phyloP scores from a whole-genome alignment of 148 eudicot species.

The Camellia japonica region DNA sequence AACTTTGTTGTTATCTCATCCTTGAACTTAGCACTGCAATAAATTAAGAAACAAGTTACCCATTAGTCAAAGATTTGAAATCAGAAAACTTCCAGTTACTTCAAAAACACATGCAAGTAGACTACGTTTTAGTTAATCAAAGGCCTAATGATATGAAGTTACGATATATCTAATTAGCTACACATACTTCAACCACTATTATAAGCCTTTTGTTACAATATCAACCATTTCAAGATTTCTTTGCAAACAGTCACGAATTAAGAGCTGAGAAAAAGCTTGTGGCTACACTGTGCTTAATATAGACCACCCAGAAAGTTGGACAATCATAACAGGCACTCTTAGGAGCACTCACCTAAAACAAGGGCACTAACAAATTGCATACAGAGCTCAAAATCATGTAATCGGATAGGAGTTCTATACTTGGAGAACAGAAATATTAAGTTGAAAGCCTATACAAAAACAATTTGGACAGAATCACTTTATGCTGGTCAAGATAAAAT shows the following conservation, averaged over 20 bases:
- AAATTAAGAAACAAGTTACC: constrained; percentile 15
- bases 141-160: not conserved
- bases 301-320: too few species aligned
- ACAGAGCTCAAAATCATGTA: not conserved
- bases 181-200: too few species aligned
- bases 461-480: too few species aligned
- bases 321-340: not conserved
- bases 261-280: not conserved
- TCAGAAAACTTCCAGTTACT: not conserved
- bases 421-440: not conserved
- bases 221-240: too few species aligned
- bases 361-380: not conserved
- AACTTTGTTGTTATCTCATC: constrained; percentile 72
- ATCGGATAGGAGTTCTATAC: not conserved
- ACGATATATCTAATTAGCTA: too few species aligned
- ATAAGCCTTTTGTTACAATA: too few species aligned
- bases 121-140: not conserved
- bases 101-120: not conserved
- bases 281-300: too few species aligned
- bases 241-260: too few species aligned
- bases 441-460: not conserved
- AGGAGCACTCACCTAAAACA: not conserved
- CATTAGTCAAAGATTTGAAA: not conserved
- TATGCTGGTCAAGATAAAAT: too few species aligned
- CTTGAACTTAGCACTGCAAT: constrained; percentile 69